These are phyloP conservation scores for Populus nigra DNA, from an alignment of 345 rosid genomes.

Conservation along the genomic window DNA sequence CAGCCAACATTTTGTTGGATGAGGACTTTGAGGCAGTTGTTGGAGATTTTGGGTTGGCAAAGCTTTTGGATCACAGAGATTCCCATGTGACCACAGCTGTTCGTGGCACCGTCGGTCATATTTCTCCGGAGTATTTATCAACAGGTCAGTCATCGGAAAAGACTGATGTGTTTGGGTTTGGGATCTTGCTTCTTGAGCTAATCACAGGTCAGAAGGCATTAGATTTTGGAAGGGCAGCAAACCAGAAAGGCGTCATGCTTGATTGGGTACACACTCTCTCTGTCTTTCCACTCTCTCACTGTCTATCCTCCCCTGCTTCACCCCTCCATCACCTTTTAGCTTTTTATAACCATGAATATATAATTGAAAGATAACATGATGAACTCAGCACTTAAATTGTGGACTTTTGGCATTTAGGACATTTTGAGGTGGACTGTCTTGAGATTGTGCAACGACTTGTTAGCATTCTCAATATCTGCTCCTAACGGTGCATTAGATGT, in stretches of 20 bases:
- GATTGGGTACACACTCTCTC: slow-evolving; percentile 64
- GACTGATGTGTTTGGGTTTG: slow-evolving; percentile 91
- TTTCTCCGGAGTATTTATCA: slow-evolving; percentile 90
- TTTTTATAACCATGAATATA: background rate
- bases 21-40: slow-evolving; percentile 96
- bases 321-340: background rate
- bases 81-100: slow-evolving; percentile 94
- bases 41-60: slow-evolving; percentile 95
- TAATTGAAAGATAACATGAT: background rate
- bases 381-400: background rate
- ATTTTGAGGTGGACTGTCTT: background rate
- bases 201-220: slow-evolving; percentile 87
- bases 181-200: slow-evolving; percentile 89
- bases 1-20: slow-evolving; percentile 88
- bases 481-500: background rate
- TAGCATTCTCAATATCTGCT: background rate
- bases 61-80: slow-evolving; percentile 92
- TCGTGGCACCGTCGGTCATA: slow-evolving; percentile 93
- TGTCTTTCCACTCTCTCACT: slow-evolving; percentile 6
- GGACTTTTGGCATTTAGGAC: background rate
- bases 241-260: slow-evolving; percentile 92
- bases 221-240: slow-evolving; percentile 80
- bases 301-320: background rate
- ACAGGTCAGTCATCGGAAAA: slow-evolving; percentile 93
- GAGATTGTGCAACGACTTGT: background rate